Evolutionary conservation across 768 basidiomycete species (phyloP).

Genomic region (Phanerochaete sordida): DNA sequence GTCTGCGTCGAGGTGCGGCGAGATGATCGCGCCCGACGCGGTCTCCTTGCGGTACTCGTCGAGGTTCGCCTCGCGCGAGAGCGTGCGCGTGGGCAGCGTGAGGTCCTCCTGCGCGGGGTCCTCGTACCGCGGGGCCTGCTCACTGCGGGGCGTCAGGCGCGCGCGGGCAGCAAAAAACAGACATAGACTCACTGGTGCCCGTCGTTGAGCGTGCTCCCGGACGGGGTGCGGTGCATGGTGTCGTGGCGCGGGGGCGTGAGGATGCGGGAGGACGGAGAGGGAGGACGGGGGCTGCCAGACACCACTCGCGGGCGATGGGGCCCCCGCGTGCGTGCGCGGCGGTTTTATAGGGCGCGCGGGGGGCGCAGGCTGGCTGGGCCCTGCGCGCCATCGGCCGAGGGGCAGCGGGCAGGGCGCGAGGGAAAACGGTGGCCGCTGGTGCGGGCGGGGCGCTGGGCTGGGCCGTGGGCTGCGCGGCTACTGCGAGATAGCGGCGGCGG

Average conservation of each 20-base stretch:
- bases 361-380: neutral
- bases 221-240: neutral
- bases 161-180: neutral
- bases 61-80: conserved; percentile 11
- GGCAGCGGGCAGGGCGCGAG: no score
- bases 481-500: neutral
- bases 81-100: conserved; percentile 1
- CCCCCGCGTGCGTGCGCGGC: neutral
- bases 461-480: no score
- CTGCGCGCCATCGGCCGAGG: neutral
- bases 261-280: neutral
- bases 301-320: neutral
- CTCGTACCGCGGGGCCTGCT: neutral
- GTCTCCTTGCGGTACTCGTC: conserved; percentile 12
- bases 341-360: neutral
- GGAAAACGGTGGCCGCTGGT: no score
- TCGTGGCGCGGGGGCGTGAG: neutral
- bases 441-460: neutral
- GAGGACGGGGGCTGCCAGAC: neutral
- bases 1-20: neutral
- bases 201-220: neutral
- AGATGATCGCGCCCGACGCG: conserved; percentile 4
- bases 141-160: neutral
- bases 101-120: conserved; percentile 10
- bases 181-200: neutral